These are phyloP conservation scores for Aphanoascus verrucosus DNA, from an alignment of 2,329 filamentous ascomycete species.

Conservation along the genomic window DNA sequence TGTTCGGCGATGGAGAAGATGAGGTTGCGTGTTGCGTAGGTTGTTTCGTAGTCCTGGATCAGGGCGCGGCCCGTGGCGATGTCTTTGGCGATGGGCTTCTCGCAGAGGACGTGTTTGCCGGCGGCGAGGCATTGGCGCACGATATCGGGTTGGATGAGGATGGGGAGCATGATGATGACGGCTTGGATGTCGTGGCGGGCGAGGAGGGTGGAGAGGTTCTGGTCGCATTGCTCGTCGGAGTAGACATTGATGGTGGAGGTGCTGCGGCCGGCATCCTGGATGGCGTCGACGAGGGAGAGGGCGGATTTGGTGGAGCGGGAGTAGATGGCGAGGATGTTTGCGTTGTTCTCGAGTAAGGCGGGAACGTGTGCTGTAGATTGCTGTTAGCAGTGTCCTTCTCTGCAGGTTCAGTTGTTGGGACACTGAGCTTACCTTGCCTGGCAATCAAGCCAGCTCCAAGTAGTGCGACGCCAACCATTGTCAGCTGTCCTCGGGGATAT, in stretches of 20 bases:
- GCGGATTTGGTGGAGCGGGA: constrained; percentile 48
- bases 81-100: constrained; percentile 49
- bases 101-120: constrained; percentile 47
- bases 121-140: constrained; percentile 41
- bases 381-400: neutral
- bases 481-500: too few species aligned
- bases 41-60: constrained; percentile 41
- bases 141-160: constrained; percentile 42
- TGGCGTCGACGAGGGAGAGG: constrained; percentile 27
- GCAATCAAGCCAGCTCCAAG: too few species aligned
- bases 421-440: constrained; percentile 16
- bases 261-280: constrained; percentile 21
- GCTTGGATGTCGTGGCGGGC: constrained; percentile 40
- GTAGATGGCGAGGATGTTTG: constrained; percentile 48
- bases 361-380: constrained; percentile 30
- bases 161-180: constrained; percentile 45
- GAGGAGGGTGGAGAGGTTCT: constrained; percentile 39
- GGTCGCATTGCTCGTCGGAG: constrained; percentile 41
- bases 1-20: constrained; percentile 48
- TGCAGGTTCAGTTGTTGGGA: neutral
- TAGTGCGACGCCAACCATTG: too few species aligned
- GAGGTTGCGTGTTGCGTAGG: constrained; percentile 30
- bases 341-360: constrained; percentile 38
- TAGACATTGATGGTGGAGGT: constrained; percentile 40
- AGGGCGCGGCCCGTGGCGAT: constrained; percentile 42